Evolutionary conservation across 2,329 filamentous ascomycete species (phyloP).

Genomic region (Pestalotiopsis sp.): DNA sequence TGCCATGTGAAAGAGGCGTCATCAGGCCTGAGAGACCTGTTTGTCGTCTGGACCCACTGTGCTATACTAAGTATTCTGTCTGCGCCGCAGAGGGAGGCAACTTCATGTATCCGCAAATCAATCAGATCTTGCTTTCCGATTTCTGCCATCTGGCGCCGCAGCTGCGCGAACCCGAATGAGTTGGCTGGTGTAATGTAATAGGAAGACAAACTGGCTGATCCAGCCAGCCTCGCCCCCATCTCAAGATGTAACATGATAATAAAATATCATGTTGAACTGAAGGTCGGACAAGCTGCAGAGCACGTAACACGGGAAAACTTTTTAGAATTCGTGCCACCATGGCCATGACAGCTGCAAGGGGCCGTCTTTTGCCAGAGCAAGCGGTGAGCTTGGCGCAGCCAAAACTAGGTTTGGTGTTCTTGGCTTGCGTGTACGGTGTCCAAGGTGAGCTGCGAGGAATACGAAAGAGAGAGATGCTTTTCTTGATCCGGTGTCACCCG

Average conservation of each 20-base stretch:
- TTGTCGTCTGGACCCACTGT: neutral
- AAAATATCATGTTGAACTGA: neutral
- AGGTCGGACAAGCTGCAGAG: neutral
- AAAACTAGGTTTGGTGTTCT: neutral
- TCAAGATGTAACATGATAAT: neutral
- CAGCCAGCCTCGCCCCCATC: neutral
- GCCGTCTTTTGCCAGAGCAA: neutral
- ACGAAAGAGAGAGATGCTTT: neutral
- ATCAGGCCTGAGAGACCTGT: neutral
- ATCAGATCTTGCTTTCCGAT: neutral
- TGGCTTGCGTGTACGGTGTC: neutral
- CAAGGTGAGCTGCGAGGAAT: neutral
- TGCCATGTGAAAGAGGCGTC: neutral
- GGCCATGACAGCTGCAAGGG: conserved; percentile 8
- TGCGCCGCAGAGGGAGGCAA: neutral
- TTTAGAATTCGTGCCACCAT: neutral
- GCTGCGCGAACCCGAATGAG: neutral
- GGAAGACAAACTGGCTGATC: neutral
- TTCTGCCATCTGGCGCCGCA: neutral
- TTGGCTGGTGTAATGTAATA: neutral
- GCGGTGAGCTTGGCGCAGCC: conserved; percentile 10
- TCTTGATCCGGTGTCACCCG: neutral
- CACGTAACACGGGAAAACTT: neutral
- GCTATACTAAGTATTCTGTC: neutral
- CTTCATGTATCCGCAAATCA: neutral